Evolutionary conservation across 1,139 yeast species (phyloP).

Genomic region (Starmera stellimalicola): DNA sequence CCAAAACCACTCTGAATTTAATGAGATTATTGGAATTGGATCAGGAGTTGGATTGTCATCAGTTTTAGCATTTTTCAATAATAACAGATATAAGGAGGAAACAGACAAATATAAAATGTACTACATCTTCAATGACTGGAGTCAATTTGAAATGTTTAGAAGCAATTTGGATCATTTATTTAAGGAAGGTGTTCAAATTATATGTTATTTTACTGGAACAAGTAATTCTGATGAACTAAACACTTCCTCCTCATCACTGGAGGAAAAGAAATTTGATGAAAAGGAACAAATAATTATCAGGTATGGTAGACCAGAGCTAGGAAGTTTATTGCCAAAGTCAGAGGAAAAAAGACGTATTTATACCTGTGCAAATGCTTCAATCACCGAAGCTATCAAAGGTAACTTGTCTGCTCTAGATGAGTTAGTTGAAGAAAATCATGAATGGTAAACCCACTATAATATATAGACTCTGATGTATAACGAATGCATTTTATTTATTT

Average conservation of each 20-base stretch:
- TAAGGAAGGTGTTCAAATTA: not conserved
- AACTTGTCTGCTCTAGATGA: not conserved
- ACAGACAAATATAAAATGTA: not conserved
- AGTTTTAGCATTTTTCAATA: conserved; percentile 1
- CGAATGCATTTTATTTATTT: not conserved
- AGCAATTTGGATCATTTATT: not conserved
- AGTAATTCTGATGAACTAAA: not conserved
- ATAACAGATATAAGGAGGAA: not conserved
- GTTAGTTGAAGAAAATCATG: conserved; percentile 1
- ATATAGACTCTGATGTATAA: no score
- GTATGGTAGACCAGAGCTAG: not conserved
- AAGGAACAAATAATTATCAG: not conserved
- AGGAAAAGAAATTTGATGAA: not conserved
- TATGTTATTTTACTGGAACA: not conserved
- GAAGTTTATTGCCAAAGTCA: not conserved
- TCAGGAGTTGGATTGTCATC: conserved; percentile 1
- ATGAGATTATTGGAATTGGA: conserved; percentile 1
- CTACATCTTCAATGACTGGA: not conserved
- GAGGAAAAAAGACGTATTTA: not conserved
- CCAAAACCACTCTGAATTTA: not conserved
- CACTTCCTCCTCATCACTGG: not conserved
- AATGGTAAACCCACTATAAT: not conserved
- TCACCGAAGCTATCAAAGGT: not conserved
- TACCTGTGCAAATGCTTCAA: not conserved
- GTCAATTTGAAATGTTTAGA: not conserved